Evolutionary conservation across 2,329 filamentous ascomycete species (phyloP), one percentile per base, ranked within the genome.

Genomic region (Pseudogymnoascus sp.): DNA sequence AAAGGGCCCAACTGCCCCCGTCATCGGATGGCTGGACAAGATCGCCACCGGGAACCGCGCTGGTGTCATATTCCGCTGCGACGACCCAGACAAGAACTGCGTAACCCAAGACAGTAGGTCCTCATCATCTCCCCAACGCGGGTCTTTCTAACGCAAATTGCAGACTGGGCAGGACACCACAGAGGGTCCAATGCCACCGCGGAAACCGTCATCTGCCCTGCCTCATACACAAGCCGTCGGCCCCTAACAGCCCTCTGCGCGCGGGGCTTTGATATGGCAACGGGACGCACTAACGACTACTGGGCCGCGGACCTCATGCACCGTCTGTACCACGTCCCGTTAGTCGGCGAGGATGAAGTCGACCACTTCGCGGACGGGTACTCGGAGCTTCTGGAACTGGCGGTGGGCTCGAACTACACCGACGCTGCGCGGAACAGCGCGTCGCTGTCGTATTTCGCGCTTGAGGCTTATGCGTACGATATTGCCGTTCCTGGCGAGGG

Each of bases 141-240:
- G 61, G 6, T 35, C 41, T 22, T 19, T 19, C 24, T 43, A 28
- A 41, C 31, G 62, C 43, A 62, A 61, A 60, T 11, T 26, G 60
- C 41, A 88, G 85, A 77, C 61, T 89, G 82, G 81, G 87, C 78
- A 53, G 87, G 87, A 35, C 87, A 90, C 77, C 88, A 83, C 83
- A 83, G 88, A 62, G 87, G 87, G 46, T 70, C 73, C 26, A 89
- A 89, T 65, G 86, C 81, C 2, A 85, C 85, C 2, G 74, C 79
- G 0, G 86, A 90, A 73, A 90, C 87, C 2, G 87, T 89, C 67
- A 89, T 90, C 73, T 90, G 87, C 74, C 79, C 81, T 4, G 77
- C 83, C 1, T 88, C 85, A 1, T 90, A 84, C 73, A 70, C 75
- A 38, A 79, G 78, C 56, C 84, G 87, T 59, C 81, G 79, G 37